Evolutionary conservation across 768 basidiomycete species (phyloP).

Genomic region (Porpolomopsis calyptriformis): DNA sequence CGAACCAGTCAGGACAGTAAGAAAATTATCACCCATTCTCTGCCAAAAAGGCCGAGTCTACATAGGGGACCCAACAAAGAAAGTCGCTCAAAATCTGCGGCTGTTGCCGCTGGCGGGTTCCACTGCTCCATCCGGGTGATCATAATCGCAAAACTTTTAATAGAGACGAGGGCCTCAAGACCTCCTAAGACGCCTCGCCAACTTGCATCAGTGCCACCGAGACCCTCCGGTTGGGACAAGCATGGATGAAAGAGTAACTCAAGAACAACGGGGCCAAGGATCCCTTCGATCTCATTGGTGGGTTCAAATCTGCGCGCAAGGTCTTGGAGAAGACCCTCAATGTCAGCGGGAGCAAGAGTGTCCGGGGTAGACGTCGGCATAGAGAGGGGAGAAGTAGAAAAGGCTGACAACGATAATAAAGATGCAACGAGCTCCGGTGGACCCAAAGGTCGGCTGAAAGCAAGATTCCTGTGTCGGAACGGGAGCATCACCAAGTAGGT

Average conservation of each 20-base stretch:
- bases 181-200: conserved; percentile 87
- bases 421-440: conserved; percentile 71
- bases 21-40: conserved; percentile 64
- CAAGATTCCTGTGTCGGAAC: background rate
- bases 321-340: conserved; percentile 77
- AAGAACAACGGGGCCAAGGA: conserved; percentile 67
- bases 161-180: conserved; percentile 64
- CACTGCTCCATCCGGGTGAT: conserved; percentile 67
- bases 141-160: conserved; percentile 78
- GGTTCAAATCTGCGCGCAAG: conserved; percentile 71
- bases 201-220: conserved; percentile 59
- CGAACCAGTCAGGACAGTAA: background rate
- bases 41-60: conserved; percentile 75
- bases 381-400: conserved; percentile 54
- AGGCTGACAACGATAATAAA: conserved; percentile 63
- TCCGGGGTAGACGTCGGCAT: conserved; percentile 34
- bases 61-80: conserved; percentile 80
- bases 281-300: conserved; percentile 63
- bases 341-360: conserved; percentile 52
- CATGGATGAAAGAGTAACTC: conserved; percentile 54
- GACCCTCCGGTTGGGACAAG: conserved; percentile 54
- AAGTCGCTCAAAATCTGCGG: conserved; percentile 48
- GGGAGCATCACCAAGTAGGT: background rate
- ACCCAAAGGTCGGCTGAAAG: conserved; percentile 55
- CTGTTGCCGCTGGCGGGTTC: conserved; percentile 52